Conservation (phyloP, 164 flowering plant genomes). For the Piper longum region DNA sequence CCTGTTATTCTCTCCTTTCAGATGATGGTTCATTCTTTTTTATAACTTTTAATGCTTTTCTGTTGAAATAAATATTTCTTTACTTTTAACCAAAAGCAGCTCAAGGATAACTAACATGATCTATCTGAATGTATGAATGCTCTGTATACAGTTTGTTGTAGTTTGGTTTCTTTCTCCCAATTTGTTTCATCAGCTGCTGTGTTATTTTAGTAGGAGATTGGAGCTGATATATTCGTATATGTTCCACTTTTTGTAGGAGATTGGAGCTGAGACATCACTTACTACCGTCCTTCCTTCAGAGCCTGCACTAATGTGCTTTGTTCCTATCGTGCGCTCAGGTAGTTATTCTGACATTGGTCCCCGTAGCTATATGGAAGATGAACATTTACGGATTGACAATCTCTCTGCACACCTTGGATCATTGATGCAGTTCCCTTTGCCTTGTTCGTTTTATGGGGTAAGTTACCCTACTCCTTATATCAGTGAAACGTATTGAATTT, state of each 20-base stretch:
- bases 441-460: conserved; percentile 80
- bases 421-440: conserved; percentile 27
- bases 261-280: conserved; percentile 18
- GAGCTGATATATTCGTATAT: background rate
- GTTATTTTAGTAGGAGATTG: no score
- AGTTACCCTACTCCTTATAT: background rate
- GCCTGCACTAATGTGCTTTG: conserved; percentile 20
- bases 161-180: no score
- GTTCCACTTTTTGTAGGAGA: conserved; percentile 21
- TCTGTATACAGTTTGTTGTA: no score
- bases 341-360: conserved; percentile 65
- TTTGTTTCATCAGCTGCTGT: background rate
- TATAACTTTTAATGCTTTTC: no score
- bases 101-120: no score
- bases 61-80: no score
- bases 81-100: no score
- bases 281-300: conserved; percentile 18
- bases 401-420: conserved; percentile 42
- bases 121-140: no score
- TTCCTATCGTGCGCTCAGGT: conserved; percentile 65
- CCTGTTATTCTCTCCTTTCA: no score
- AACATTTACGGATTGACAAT: conserved; percentile 70
- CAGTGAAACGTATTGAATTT: background rate
- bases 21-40: no score
- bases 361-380: conserved; percentile 65